Base-by-base conservation (phyloP, 1,139 yeast genomes). In the Geotrichum reessii region DNA sequence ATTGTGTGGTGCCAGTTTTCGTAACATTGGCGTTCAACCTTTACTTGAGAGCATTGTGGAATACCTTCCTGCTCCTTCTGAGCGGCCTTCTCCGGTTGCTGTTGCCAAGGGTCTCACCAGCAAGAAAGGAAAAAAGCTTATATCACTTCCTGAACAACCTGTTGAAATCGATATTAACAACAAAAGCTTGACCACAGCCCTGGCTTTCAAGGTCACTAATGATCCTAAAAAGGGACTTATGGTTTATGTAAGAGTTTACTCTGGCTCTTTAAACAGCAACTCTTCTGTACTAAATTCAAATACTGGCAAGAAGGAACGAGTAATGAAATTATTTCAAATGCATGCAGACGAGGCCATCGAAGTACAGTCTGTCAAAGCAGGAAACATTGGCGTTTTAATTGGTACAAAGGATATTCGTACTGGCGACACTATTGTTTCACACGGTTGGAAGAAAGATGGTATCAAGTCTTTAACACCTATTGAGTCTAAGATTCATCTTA, bases 11-110 rank as follows among this genome's bases (percentile, higher is more conserved):
- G 88, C 98, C 0, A 87, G 97, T 56, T 93, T 93, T 73, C 82
- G 80, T 63, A 93, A 93, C 69, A 87, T 93, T 56, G 99, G 99
- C 14, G 96, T 93, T 1, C 99, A 93, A 69, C 97, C 98, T 0
- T 75, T 95, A 58, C 75, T 93, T 74, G 99, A 93, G 70, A 92
- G 95, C 0, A 78, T 92, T 17, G 78, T 84, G 1, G 80, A 81
- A 57, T 93, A 81, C 66, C 76, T 95, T 42, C 99, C 99, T 0
- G 82, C 93, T 0, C 98, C 99, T 0, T 64, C 80, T 2, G 92
- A 91, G 63, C 77, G 81, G 0, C 71, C 72, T 0, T 65, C 80
- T 1, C 96, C 96, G 0, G 83, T 81, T 52, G 78, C 72, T 2
- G 55, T 63, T 7, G 62, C 62, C 33, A 63, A 60, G 17, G 60